Evolutionary conservation across 2,329 filamentous ascomycete species (phyloP), one percentile per base, ranked within the genome.

Genomic region (Fusarium sp.): DNA sequence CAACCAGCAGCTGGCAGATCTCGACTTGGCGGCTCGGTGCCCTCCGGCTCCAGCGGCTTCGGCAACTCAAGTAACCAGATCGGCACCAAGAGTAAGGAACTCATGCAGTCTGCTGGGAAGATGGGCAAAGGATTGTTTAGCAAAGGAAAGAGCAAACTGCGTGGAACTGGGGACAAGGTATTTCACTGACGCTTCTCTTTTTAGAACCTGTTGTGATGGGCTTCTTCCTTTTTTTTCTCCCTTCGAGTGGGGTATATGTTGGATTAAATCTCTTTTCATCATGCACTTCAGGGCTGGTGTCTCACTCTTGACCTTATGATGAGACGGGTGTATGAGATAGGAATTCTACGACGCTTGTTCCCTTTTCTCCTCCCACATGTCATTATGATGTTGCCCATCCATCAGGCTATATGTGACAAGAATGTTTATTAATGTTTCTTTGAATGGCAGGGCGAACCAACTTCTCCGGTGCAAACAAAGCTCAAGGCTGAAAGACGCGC

Each of bases 81-180:
- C 78, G 91, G 93, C 73, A 87, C 90, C 41, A 95, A 94, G 83
- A 90, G 94, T 78, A 98, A 97, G 82, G 94, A 97, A 75, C 83
- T 98, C 28, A 86, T 98, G 77, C 92, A 96, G 70, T 91, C 91
- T 23, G 94, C 94, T 57, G 93, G 93, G 55, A 94, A 93, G 77
- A 93, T 93, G 62, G 94, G 94, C 50, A 97, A 97, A 83, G 95
- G 94, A 54, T 81, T 98, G 69, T 90, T 98, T 79, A 93, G 92
- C 71, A 97, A 97, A 82, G 93, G 94, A 72, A 95, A 92, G 82
- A 95, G 88, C 82, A 95, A 93, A 80, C 89, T 97, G 79, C 84
- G 86, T 67, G 87, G 85, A 77, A 88, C 87, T 69, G 89, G 90
- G 77, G 93, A 96, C 81, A 97, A 97, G 93, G 92, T 94, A 92